Evolutionary conservation across 345 rosid species (phyloP).

Genomic region (Clausena lansium): DNA sequence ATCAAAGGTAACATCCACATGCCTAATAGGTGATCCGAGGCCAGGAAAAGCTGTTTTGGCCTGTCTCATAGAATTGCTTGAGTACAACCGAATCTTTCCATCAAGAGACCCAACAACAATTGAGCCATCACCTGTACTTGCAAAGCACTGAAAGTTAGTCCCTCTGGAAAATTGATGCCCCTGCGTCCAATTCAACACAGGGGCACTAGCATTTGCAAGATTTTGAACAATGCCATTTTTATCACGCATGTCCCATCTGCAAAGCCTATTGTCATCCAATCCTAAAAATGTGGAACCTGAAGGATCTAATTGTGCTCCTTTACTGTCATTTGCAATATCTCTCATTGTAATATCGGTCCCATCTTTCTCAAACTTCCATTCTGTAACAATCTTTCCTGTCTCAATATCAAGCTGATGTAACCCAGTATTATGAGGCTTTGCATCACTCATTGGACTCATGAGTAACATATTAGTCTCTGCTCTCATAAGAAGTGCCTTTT

Average conservation of each 20-base stretch:
- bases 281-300: slow-evolving; percentile 94
- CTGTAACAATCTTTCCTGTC: slow-evolving; percentile 81
- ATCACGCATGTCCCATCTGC: slow-evolving; percentile 99
- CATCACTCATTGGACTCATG: slow-evolving; percentile 84
- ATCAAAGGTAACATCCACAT: slow-evolving; percentile 94
- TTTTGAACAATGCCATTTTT: slow-evolving; percentile 86
- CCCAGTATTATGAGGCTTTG: slow-evolving; percentile 65
- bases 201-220: slow-evolving; percentile 60
- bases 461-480: slow-evolving; percentile 97
- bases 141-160: slow-evolving; percentile 96
- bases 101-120: slow-evolving; percentile 96
- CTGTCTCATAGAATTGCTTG: slow-evolving; percentile 86
- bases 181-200: slow-evolving; percentile 87
- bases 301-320: slow-evolving; percentile 94
- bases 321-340: slow-evolving; percentile 88
- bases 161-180: slow-evolving; percentile 99
- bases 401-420: slow-evolving; percentile 97
- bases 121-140: slow-evolving; percentile 97
- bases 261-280: slow-evolving; percentile 88
- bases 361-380: slow-evolving; percentile 97
- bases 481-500: slow-evolving; percentile 89
- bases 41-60: slow-evolving; percentile 99
- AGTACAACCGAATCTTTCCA: slow-evolving; percentile 93
- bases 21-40: slow-evolving; percentile 91
- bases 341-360: slow-evolving; percentile 93